These are phyloP conservation scores for Crinitomyces ghanaensis DNA, from an alignment of 805 yeast species.

Conservation along the genomic window DNA sequence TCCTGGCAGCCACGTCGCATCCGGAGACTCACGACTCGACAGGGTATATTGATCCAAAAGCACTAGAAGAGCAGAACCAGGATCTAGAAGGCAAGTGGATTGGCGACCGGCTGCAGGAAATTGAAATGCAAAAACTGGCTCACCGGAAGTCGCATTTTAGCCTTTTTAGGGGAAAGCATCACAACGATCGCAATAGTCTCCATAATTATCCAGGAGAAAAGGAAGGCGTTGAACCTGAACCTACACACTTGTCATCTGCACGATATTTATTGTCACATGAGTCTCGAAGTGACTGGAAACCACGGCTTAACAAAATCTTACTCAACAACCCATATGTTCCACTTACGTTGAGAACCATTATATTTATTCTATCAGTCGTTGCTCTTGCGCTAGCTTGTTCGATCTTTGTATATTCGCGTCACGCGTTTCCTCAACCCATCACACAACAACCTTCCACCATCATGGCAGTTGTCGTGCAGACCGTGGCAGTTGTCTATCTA, in stretches of 20 bases:
- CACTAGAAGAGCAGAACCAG: constrained; percentile 10
- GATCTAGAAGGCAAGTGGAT: constrained; percentile 14
- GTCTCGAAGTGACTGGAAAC: constrained; percentile 33
- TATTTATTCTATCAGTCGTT: constrained; percentile 45
- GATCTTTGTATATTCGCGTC: constrained; percentile 27
- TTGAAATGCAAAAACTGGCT: constrained; percentile 1
- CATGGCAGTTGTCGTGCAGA: constrained; percentile 81
- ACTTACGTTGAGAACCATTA: constrained; percentile 52
- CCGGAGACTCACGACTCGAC: constrained; percentile 5
- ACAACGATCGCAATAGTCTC: too few relatives aligned
- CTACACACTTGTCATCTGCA: constrained; percentile 11
- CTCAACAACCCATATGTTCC: constrained; percentile 76
- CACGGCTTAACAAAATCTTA: constrained; percentile 46
- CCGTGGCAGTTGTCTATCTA: constrained; percentile 65
- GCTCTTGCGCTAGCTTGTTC: constrained; percentile 68
- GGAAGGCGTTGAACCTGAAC: constrained; percentile 6
- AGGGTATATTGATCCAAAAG: constrained; percentile 12
- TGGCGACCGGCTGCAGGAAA: too few relatives aligned
- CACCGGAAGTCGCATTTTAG: too few relatives aligned
- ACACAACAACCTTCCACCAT: constrained; percentile 80
- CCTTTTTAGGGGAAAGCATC: not conserved
- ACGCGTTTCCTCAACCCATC: constrained; percentile 25
- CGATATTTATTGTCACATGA: constrained; percentile 19
- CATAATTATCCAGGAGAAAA: constrained; percentile 2
- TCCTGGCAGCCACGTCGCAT: constrained; percentile 10